These are phyloP conservation scores for Cryptosporidium baileyi DNA, from an alignment of 169 alveolate species.

Conservation along the genomic window DNA sequence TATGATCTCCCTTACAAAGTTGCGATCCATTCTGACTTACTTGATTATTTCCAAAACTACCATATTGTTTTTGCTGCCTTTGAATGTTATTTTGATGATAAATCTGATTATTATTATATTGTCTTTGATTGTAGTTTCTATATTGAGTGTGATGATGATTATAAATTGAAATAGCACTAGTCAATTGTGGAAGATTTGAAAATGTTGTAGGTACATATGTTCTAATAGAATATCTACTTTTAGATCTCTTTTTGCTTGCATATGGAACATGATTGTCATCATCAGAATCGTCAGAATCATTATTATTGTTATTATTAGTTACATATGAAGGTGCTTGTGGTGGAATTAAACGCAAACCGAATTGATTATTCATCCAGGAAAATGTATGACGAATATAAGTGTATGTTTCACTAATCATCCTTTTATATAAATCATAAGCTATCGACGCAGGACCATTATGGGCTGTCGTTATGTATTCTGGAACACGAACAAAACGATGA, in stretches of 20 bases:
- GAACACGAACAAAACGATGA: conserved; percentile 60
- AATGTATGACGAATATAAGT: conserved; percentile 64
- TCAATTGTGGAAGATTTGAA: conserved; percentile 54
- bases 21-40: not conserved
- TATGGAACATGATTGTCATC: conserved; percentile 63
- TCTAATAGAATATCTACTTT: conserved; percentile 61
- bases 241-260: conserved; percentile 39
- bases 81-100: not conserved
- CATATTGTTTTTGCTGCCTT: not conserved
- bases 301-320: not conserved
- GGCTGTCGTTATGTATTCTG: conserved; percentile 59
- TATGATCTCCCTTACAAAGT: not conserved
- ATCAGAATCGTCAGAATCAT: conserved; percentile 58
- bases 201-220: conserved; percentile 68
- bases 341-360: conserved; percentile 47
- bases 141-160: conserved; percentile 18
- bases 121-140: conserved; percentile 1
- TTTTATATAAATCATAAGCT: conserved; percentile 43
- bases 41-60: not conserved
- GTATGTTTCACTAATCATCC: conserved; percentile 63
- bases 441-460: conserved; percentile 68
- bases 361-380: conserved; percentile 68
- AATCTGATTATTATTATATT: not conserved
- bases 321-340: conserved; percentile 68
- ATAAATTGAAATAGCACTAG: conserved; percentile 64